Base-by-base conservation (phyloP, 495 filamentous ascomycete species). In the Xylaria palmicola region DNA sequence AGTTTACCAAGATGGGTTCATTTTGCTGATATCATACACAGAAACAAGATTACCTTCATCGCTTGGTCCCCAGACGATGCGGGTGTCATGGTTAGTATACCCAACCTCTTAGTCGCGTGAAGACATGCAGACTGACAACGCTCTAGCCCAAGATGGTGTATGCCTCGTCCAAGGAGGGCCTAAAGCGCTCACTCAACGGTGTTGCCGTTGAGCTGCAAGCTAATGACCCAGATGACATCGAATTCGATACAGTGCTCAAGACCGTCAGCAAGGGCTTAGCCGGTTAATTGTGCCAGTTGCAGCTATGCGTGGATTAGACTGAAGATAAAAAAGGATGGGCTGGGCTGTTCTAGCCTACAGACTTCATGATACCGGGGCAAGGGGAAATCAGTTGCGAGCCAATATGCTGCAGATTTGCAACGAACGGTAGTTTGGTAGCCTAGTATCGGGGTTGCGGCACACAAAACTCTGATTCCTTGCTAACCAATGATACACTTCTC, bases 1-100 rank as follows among this genome's bases (percentile, higher is more conserved):
- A 30, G 22, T 0, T 19, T n/a, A 8, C 50, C 13, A 19, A 22
- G 20, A 12, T 26, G 34, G 47, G 3, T 6, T 0, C 19, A 32
- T 20, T n/a, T 56, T 45, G 17, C 66, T 76, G 49, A 75, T 50
- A 56, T 9, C 6, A 30, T 22, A 6, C 40, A 27, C 67, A 93
- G 93, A 77, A 93, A 84, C 85, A 98, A 98, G 85, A 94, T 98
- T 69, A 88, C 90, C 66, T 96, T 98, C 81, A 90, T 97, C 71
- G 83, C 88, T 61, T 98, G 93, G 93, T 90, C 89, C 59, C 93
- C 94, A 48, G 87, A 89, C 81, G 85, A 92, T 71, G 87, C 91
- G 62, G 79, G 86, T 62, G 86, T 91, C 73, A 85, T 87, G 78
- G 93, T 97, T 79, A 75, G 88, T 84, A 56, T 53, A 47, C 34